Percentiles rank a stretch among this genome's conserved stretches.
Conservation (phyloP, 768 basidiomycete species). For the Sarcomyxa edulis region DNA sequence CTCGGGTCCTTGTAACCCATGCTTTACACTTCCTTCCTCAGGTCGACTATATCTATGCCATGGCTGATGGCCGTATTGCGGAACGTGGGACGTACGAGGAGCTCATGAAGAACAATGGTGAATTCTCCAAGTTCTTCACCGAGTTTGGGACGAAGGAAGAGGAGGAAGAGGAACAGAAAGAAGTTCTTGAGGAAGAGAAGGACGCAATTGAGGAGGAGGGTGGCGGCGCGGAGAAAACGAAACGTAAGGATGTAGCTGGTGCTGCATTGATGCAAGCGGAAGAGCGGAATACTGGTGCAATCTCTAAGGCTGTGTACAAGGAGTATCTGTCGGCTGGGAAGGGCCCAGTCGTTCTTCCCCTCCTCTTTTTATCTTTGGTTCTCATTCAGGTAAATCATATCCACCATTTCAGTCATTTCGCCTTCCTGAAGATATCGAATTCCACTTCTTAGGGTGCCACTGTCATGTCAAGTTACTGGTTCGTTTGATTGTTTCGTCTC, state of each 20-base stretch:
- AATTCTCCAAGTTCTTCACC: slow-evolving; percentile 67
- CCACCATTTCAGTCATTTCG: too few species aligned
- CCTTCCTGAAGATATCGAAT: too few species aligned
- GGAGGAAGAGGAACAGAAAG: slow-evolving; percentile 39
- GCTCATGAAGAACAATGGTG: slow-evolving; percentile 57
- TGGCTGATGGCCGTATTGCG: slow-evolving; percentile 71
- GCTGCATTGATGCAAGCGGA: slow-evolving; percentile 75
- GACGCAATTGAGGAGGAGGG: slow-evolving; percentile 26
- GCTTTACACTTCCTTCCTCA: slow-evolving; percentile 86
- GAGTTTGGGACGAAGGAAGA: slow-evolving; percentile 76
- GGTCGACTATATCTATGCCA: slow-evolving; percentile 80
- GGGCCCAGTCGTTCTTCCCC: slow-evolving; percentile 58
- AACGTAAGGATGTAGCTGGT: slow-evolving; percentile 29
- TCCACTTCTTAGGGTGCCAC: too few species aligned
- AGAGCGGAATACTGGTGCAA: slow-evolving; percentile 75
- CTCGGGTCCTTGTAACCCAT: slow-evolving; percentile 87
- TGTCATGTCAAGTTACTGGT: slow-evolving; percentile 76
- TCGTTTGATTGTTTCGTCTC: slow-evolving; percentile 17
- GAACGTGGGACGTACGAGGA: slow-evolving; percentile 79
- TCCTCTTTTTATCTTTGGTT: slow-evolving; percentile 54
- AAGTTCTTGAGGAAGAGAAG: slow-evolving; percentile 41
- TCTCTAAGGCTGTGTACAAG: slow-evolving; percentile 49
- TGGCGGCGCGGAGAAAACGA: slow-evolving; percentile 23
- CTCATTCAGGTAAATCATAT: too few species aligned
- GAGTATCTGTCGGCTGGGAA: slow-evolving; percentile 67